Percentiles rank a stretch among this genome's conserved stretches.
Conservation (phyloP, 2,329 filamentous ascomycete genomes). For the Clarireedia hainanense region DNA sequence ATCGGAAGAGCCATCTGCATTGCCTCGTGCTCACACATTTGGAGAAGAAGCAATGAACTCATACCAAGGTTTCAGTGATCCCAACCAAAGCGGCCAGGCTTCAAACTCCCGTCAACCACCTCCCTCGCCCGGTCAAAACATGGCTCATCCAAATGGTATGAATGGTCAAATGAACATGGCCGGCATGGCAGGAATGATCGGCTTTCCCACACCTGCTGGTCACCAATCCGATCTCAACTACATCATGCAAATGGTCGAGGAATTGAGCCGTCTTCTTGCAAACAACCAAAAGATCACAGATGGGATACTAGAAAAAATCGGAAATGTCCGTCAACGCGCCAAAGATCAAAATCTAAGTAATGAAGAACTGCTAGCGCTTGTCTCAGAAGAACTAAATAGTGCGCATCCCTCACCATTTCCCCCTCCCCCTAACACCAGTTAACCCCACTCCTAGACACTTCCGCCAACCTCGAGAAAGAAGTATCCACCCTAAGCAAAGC, state of each 20-base stretch:
- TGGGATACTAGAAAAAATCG: conserved; percentile 56
- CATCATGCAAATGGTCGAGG: conserved; percentile 61
- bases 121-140: conserved; percentile 26
- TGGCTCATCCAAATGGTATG: conserved; percentile 27
- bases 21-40: no score
- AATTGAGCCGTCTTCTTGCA: conserved; percentile 38
- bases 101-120: conserved; percentile 25
- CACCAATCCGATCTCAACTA: conserved; percentile 62
- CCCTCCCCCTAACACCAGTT: background rate
- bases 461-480: conserved; percentile 50
- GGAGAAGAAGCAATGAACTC: no score
- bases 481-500: conserved; percentile 54
- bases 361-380: conserved; percentile 48
- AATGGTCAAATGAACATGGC: conserved; percentile 36
- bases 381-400: conserved; percentile 51
- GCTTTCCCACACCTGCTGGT: conserved; percentile 52
- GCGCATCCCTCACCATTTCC: conserved; percentile 11
- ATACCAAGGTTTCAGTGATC: conserved; percentile 14
- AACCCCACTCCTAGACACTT: background rate
- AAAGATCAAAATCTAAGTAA: conserved; percentile 47
- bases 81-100: conserved; percentile 14
- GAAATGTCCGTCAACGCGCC: conserved; percentile 44
- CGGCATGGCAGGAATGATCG: conserved; percentile 27
- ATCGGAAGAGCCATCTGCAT: no score
- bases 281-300: conserved; percentile 52